Evolutionary conservation across 345 rosid genomes (phyloP).

Genomic region (Citrus mangshanensis): DNA sequence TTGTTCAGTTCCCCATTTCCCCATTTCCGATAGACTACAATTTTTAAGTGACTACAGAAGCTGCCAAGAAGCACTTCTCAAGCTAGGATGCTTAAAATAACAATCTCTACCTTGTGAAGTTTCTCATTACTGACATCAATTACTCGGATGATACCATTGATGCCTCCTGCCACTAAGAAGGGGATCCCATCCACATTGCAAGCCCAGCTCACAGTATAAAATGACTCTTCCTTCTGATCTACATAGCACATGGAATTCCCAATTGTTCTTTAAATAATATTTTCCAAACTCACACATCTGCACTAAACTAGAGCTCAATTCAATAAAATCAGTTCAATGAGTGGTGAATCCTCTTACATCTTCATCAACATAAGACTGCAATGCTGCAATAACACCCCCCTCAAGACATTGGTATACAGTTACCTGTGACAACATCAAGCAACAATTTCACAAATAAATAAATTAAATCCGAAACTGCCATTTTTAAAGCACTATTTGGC

Average conservation of each 20-base stretch:
- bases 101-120: constrained; percentile 64
- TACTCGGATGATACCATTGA: constrained; percentile 87
- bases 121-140: constrained; percentile 76
- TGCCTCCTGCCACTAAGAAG: constrained; percentile 78
- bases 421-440: constrained; percentile 45
- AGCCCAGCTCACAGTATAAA: constrained; percentile 95
- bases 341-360: constrained; percentile 53
- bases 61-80: background rate
- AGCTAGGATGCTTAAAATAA: background rate
- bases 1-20: background rate
- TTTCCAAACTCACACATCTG: constrained; percentile 8
- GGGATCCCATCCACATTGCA: constrained; percentile 65
- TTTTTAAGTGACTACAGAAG: background rate
- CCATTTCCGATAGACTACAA: background rate
- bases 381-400: constrained; percentile 74
- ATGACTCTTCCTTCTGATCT: constrained; percentile 96
- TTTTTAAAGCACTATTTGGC: no score
- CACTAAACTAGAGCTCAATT: background rate
- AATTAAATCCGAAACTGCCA: background rate
- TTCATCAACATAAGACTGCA: constrained; percentile 87
- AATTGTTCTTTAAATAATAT: constrained; percentile 21
- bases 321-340: background rate
- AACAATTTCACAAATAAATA: background rate
- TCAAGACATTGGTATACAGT: constrained; percentile 93
- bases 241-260: constrained; percentile 48